Evolutionary conservation across 2,329 filamentous ascomycete species (phyloP), one percentile per base, ranked within the genome.

Genomic region (Exophiala viscosa): DNA sequence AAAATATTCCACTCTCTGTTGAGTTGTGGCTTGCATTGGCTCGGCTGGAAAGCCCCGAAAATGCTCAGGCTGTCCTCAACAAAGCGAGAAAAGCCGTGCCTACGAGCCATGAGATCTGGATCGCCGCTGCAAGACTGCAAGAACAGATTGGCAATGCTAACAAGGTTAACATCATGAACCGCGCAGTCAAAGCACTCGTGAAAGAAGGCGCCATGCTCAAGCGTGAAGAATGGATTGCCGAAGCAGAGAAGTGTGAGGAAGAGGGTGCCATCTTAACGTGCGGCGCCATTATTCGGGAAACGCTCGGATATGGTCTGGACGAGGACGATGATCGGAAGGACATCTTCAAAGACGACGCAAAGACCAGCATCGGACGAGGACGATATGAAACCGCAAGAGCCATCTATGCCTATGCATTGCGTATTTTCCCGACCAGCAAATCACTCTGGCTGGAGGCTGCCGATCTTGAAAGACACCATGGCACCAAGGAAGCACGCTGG

Each of bases 281-380:
- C 66, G 85, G 85, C 57, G 86, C 88, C 43, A 97, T 99, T 60
- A 86, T 99, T 60, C 84, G 87, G 42, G 90, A 96, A 66, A 99
- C 93, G 0, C 80, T 99, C 0, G 92, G 91, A 13, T 99, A 90
- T 85, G 84, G 87, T 3, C 75, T 99, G 33, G 93, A 97, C 61
- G 92, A 97, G 70, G 91, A 97, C 62, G 93, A 99, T 62, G 92
- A 97, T 67, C 85, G 93, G 23, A 95, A 95, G 69, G 90, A 96
- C 60, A 89, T 90, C 11, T 99, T 92, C 90, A 86, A 92, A 75
- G 90, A 96, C 61, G 95, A 99, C 67, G 92, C 92, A 0, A 89
- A 86, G 65, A 78, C 81, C 13, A 90, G 88, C 64, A 91, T 90
- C 66, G 84, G 83, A 53, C 79, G 90, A 54, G 91, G 88, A 39